These are phyloP conservation scores for Maudiozyma turicensis DNA, from an alignment of 805 yeast genomes.

Conservation along the genomic window DNA sequence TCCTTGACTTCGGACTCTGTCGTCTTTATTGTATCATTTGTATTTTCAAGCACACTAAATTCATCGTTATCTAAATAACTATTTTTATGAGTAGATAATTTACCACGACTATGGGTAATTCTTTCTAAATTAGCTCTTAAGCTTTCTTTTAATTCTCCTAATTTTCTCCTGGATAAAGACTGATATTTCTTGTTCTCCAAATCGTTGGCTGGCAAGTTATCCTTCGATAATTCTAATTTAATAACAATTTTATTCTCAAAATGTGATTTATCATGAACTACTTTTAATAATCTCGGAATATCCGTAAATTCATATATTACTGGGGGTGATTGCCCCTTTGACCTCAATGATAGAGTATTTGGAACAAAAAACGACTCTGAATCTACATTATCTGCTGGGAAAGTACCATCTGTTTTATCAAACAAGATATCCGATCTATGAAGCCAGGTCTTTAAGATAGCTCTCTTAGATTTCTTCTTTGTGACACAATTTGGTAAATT, in stretches of 20 bases:
- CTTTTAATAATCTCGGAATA: neutral
- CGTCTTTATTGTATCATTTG: neutral
- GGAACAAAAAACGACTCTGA: neutral
- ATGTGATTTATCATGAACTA: neutral
- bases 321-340: conserved; percentile 1
- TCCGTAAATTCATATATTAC: neutral
- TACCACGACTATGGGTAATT: neutral
- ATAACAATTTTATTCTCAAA: neutral
- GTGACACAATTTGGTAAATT: neutral
- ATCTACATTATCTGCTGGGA: neutral
- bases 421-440: neutral
- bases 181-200: neutral
- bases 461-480: neutral
- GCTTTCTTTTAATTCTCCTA: neutral
- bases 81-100: neutral
- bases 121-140: neutral
- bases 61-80: neutral
- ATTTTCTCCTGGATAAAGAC: neutral
- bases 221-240: neutral
- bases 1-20: neutral
- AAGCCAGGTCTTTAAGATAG: neutral
- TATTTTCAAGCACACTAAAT: neutral
- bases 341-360: neutral
- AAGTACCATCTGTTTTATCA: neutral
- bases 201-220: neutral